phyloP scores from a whole-genome alignment of 116 monocot genomes.

The Posidonia oceanica region DNA sequence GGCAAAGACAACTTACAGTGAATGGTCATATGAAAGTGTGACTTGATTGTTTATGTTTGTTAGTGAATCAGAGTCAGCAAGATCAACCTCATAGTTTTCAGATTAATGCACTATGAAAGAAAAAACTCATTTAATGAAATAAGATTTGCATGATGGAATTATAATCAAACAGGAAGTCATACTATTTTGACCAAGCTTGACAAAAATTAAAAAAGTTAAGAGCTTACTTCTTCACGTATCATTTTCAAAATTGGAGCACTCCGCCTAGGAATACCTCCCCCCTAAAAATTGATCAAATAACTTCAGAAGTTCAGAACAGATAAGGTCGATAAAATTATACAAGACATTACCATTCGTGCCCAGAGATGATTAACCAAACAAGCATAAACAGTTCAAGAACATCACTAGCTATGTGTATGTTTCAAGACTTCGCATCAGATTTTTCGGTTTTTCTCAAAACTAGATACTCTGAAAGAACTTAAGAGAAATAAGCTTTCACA shows the following conservation, averaged over 20 bases:
- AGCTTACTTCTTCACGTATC: conserved; percentile 89
- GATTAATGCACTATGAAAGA: no score
- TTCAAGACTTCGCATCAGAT: no score
- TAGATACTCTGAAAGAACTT: no score
- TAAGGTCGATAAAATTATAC: not conserved
- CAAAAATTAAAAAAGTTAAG: not conserved
- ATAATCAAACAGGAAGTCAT: not conserved
- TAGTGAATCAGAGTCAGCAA: no score
- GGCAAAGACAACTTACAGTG: no score
- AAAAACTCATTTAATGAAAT: not conserved
- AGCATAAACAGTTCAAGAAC: not conserved
- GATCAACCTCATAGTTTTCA: no score
- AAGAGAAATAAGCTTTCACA: no score
- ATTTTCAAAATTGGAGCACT: conserved; percentile 69
- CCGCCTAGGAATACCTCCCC: conserved; percentile 77
- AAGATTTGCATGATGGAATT: not conserved
- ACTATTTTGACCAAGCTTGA: no score
- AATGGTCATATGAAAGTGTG: no score
- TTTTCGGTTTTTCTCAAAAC: no score
- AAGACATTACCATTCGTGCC: not conserved
- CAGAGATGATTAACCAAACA: not conserved
- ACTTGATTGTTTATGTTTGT: no score
- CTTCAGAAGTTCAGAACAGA: not conserved
- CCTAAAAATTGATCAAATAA: conserved; percentile 29
- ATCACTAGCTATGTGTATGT: no score